phyloP scores from a whole-genome alignment of 768 basidiomycete species.

The Boletus pseudo-olivaceus region DNA sequence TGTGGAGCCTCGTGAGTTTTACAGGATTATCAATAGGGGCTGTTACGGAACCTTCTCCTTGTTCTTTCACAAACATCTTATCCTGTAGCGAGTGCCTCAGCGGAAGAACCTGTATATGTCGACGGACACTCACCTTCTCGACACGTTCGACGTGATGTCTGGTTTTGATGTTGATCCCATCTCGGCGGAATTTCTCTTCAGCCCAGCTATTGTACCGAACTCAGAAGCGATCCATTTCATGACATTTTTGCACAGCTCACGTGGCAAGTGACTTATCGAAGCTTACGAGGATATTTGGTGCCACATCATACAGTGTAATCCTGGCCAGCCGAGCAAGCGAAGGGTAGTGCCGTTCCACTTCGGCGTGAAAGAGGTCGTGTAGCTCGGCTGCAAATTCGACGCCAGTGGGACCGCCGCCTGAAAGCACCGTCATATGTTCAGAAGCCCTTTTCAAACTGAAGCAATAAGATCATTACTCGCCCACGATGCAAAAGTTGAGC shows the following conservation, averaged over 20 bases:
- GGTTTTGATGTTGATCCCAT: constrained; percentile 70
- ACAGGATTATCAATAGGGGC: constrained; percentile 4
- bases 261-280: constrained; percentile 68
- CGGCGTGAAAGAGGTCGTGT: constrained; percentile 70
- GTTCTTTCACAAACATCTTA: constrained; percentile 65
- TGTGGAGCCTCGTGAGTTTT: constrained; percentile 5
- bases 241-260: constrained; percentile 34
- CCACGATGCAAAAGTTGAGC: constrained; percentile 85
- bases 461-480: constrained; percentile 37
- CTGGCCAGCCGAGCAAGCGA: constrained; percentile 57
- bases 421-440: constrained; percentile 2
- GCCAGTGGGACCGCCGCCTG: constrained; percentile 75
- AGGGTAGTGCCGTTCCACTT: constrained; percentile 61
- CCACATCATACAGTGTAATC: constrained; percentile 82
- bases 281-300: constrained; percentile 65
- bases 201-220: constrained; percentile 47
- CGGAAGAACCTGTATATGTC: constrained; percentile 7
- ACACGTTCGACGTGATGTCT: constrained; percentile 73
- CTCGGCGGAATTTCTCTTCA: constrained; percentile 64
- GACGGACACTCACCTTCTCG: constrained; percentile 42
- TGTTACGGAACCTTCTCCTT: constrained; percentile 54
- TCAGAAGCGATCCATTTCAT: constrained; percentile 1
- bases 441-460: background rate
- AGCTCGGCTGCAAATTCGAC: constrained; percentile 84
- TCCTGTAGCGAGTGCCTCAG: constrained; percentile 39